These are phyloP conservation scores for Neurospora sp. DNA, from an alignment of 495 filamentous ascomycete genomes.

Conservation along the genomic window DNA sequence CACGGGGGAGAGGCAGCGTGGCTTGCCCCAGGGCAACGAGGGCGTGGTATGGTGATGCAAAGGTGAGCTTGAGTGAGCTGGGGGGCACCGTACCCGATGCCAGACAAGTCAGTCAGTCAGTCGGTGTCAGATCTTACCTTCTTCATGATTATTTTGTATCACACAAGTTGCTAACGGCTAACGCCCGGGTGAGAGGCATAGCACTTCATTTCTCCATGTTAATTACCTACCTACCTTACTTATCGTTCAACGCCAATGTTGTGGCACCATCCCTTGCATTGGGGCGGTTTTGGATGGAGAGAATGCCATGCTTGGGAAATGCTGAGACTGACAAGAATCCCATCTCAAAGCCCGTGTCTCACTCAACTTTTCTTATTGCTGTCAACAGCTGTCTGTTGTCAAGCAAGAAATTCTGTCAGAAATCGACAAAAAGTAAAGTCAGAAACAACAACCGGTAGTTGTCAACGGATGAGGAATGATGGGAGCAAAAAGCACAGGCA, in stretches of 20 bases:
- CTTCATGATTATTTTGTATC: background rate
- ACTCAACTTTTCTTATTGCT: background rate
- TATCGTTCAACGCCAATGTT: background rate
- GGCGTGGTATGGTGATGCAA: background rate
- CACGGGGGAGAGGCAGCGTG: background rate
- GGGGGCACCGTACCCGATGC: background rate
- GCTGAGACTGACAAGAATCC: background rate
- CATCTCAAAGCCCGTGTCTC: background rate
- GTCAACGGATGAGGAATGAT: background rate
- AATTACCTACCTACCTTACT: background rate
- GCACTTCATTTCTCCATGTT: background rate
- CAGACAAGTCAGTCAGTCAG: background rate
- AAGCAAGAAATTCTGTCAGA: background rate
- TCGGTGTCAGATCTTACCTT: background rate
- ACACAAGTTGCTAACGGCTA: background rate
- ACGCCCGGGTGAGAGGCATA: background rate
- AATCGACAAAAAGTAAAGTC: background rate
- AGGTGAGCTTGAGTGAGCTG: background rate
- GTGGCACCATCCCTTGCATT: background rate
- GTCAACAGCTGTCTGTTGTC: background rate
- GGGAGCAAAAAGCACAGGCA: background rate
- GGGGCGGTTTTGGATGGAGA: background rate
- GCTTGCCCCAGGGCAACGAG: background rate
- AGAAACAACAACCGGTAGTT: background rate
- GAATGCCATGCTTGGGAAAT: background rate